These are phyloP conservation scores for Suillus luteus DNA, from an alignment of 768 basidiomycete species.

Conservation along the genomic window DNA sequence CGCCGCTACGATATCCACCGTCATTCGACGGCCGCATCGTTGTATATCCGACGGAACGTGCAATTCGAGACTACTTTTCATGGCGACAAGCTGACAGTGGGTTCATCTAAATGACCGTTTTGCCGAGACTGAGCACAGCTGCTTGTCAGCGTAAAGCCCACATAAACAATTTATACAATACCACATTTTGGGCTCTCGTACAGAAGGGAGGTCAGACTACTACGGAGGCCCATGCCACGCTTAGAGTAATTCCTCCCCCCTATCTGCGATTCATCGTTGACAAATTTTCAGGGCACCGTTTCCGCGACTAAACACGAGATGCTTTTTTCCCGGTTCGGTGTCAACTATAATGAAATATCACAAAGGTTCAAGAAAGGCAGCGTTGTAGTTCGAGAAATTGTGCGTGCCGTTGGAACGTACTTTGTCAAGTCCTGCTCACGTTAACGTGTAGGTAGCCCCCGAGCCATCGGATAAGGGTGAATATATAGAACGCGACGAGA, in stretches of 20 bases:
- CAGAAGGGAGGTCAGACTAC: conserved; percentile 78
- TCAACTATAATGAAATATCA: conserved; percentile 85
- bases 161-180: conserved; percentile 98
- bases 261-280: conserved; percentile 14
- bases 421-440: not conserved
- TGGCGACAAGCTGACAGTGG: conserved; percentile 97
- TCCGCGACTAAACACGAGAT: conserved; percentile 93
- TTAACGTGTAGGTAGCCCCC: not conserved
- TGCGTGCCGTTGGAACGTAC: conserved; percentile 18
- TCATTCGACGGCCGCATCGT: conserved; percentile 91
- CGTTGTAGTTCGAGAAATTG: conserved; percentile 71
- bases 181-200: conserved; percentile 92
- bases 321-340: conserved; percentile 73
- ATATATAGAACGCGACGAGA: not conserved
- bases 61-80: conserved; percentile 88
- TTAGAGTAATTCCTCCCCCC: conserved; percentile 52
- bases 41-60: conserved; percentile 70
- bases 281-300: conserved; percentile 69
- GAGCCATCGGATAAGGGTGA: not conserved
- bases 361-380: conserved; percentile 84
- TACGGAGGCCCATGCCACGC: conserved; percentile 76
- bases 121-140: conserved; percentile 18
- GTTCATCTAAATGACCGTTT: conserved; percentile 30
- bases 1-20: conserved; percentile 76
- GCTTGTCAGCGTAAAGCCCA: conserved; percentile 62